phyloP scores from a whole-genome alignment of 1,284 basidiomycete species.

The Ganoderma lucidum region DNA sequence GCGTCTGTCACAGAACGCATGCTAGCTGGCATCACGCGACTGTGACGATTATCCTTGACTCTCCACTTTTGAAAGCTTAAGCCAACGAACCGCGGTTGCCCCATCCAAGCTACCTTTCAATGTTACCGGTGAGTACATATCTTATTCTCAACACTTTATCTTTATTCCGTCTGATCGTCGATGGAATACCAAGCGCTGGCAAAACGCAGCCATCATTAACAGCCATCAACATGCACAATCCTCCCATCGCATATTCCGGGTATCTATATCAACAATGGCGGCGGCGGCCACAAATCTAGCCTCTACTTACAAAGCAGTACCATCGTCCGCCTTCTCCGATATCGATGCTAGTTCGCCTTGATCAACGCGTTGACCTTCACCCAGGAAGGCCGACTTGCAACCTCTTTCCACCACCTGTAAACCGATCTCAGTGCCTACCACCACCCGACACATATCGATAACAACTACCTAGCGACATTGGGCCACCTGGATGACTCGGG shows the following conservation, averaged over 20 bases:
- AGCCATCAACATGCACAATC: background rate
- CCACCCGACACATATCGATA: background rate
- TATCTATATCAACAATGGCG: background rate
- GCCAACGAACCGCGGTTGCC: background rate
- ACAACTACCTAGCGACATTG: constrained; percentile 39
- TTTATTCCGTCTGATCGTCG: background rate
- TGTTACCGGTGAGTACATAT: background rate
- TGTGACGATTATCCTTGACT: background rate
- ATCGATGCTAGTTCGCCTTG: background rate
- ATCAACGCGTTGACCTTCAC: constrained; percentile 39
- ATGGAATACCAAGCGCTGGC: background rate
- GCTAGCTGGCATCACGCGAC: background rate
- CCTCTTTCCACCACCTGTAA: constrained; percentile 47
- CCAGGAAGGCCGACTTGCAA: constrained; percentile 47
- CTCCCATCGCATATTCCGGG: background rate
- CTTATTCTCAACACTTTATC: background rate
- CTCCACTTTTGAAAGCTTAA: background rate
- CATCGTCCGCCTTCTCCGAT: background rate
- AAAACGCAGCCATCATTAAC: background rate
- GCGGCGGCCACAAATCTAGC: too few relatives aligned
- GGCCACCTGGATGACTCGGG: constrained; percentile 36
- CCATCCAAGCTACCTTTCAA: too few relatives aligned
- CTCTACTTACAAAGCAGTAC: too few relatives aligned
- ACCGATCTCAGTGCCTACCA: background rate
- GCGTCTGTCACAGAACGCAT: background rate